Base-by-base conservation (phyloP, 75 land plant genomes). In the Cryptomeria japonica region DNA sequence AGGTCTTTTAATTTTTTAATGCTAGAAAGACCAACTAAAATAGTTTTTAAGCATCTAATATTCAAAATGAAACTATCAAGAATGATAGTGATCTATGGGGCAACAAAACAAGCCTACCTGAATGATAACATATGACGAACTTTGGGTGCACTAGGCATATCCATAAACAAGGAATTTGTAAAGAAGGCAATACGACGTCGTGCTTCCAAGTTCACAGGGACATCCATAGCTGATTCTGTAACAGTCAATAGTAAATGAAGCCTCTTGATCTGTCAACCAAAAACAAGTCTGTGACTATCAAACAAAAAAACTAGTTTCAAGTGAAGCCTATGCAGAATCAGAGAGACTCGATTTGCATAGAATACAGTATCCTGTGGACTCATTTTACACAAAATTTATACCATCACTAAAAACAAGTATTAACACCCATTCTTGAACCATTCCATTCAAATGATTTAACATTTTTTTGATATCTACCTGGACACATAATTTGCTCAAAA, bases 81-180 rank as follows among this genome's bases (percentile, higher is more conserved):
- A 79, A 38, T 19, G 22, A 79, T 28, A 12, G 47, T 82, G 46
- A 49, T 8, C 49, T 28, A 3, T 42, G 46, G 16, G 49, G 32
- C 28, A 82, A 41, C 47, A 44, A 44, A 42, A 82, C 10, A 82
- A 16, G 49, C 14, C 87, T 87, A 97, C 99, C 96, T 94, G 90
- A 97, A 97, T 44, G 99, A 95, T 0, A 98, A 90, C 99, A 98
- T 98, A 86, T 95, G 93, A 28, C 93, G 97, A 87, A 98, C 98
- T 94, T 93, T 93, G 0, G 98, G 98, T 41, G 99, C 97, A 39
- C 41, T 16, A 31, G 99, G 99, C 99, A 98, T 96, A 58, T 93
- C 92, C 99, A 98, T 98, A 87, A 98, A 98, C 88, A 98, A 87
- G 25, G 99, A 98, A 91, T 97, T 98, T 16, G 97, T 92, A 88